Percentiles rank a stretch among this genome's conserved stretches.
Evolutionary conservation across 2,329 filamentous ascomycete species (phyloP).

Genomic region (Epicoccum nigrum): DNA sequence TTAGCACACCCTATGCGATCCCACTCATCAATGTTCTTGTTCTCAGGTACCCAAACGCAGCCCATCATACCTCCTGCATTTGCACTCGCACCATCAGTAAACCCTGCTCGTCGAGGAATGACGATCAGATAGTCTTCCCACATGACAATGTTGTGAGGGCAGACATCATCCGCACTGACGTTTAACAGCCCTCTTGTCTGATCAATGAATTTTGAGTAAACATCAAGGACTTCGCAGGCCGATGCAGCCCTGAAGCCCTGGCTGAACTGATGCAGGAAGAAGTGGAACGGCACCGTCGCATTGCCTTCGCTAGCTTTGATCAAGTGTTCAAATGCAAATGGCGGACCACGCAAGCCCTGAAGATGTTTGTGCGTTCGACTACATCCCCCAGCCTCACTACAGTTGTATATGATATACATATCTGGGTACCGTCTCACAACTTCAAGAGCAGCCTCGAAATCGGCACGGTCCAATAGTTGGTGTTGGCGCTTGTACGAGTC

Average conservation of each 20-base stretch:
- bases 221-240: constrained; percentile 19
- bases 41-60: constrained; percentile 47
- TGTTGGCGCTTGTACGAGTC: constrained; percentile 57
- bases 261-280: constrained; percentile 42
- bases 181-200: constrained; percentile 18
- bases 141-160: constrained; percentile 57
- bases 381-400: constrained; percentile 53
- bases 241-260: constrained; percentile 15
- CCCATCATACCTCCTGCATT: constrained; percentile 59
- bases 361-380: constrained; percentile 59
- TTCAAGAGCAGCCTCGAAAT: constrained; percentile 50
- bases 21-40: constrained; percentile 49
- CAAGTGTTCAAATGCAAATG: constrained; percentile 39
- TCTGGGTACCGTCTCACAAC: constrained; percentile 38
- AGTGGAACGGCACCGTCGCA: constrained; percentile 45
- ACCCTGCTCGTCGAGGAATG: constrained; percentile 51
- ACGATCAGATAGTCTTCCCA: constrained; percentile 55
- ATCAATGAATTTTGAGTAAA: constrained; percentile 29
- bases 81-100: constrained; percentile 47
- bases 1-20: constrained; percentile 43
- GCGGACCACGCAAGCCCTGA: constrained; percentile 49
- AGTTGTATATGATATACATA: constrained; percentile 56
- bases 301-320: constrained; percentile 25
- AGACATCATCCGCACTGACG: constrained; percentile 26
- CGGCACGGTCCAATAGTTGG: constrained; percentile 49